A percentile compares a stretch with the other conserved stretches of the same genome.
These are phyloP conservation scores for Angophora floribunda DNA, from an alignment of 345 rosid genomes.

Conservation along the genomic window DNA sequence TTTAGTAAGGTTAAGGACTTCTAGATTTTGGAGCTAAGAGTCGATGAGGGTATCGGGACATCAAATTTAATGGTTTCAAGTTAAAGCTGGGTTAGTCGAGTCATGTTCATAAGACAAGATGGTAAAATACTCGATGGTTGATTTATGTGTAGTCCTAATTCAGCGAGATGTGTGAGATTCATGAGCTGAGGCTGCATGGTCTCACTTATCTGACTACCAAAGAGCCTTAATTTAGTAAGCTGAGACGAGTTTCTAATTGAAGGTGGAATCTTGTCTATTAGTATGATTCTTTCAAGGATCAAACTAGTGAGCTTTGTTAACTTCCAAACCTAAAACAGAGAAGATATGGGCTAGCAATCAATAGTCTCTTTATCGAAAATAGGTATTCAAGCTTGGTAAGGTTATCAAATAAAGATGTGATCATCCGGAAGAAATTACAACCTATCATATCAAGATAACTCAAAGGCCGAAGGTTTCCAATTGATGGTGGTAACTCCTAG, in stretches of 20 bases:
- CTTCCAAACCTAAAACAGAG: background rate
- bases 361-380: background rate
- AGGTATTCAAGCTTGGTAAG: background rate
- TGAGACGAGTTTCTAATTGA: background rate
- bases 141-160: too few species aligned
- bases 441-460: background rate
- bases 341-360: background rate
- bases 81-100: background rate
- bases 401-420: conserved; percentile 7
- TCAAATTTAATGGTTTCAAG: background rate
- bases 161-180: background rate
- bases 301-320: background rate
- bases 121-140: background rate
- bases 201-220: background rate
- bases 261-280: background rate
- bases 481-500: background rate
- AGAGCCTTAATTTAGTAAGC: background rate
- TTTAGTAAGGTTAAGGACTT: background rate
- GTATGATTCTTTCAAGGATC: background rate
- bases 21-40: background rate
- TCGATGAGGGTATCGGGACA: background rate
- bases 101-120: background rate
- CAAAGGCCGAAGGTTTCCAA: background rate
- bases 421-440: background rate
- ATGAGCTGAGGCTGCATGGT: background rate